Conservation (phyloP, 2,329 filamentous ascomycete genomes). For the Epichloe festucae region DNA sequence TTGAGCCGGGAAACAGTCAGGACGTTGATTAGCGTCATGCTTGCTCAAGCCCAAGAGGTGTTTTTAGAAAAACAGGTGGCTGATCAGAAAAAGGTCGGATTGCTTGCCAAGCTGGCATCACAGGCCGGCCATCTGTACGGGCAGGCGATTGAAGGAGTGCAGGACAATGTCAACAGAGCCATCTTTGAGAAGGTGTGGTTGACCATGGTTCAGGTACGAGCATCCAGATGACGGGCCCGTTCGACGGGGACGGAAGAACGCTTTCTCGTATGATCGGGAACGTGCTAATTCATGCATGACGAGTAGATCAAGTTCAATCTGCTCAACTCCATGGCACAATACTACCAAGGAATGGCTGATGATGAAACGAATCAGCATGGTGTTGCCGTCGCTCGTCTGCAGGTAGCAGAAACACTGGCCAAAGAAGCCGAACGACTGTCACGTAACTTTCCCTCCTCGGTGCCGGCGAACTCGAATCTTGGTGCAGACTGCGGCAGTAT, state of each 20-base stretch:
- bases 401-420: constrained; percentile 64
- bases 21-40: constrained; percentile 79
- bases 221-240: not conserved
- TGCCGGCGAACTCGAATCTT: constrained; percentile 72
- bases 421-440: constrained; percentile 68
- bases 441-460: constrained; percentile 65
- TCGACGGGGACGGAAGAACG: not conserved
- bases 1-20: constrained; percentile 92
- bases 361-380: constrained; percentile 82
- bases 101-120: constrained; percentile 84
- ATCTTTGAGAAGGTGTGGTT: constrained; percentile 95
- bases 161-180: constrained; percentile 81
- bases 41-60: constrained; percentile 93
- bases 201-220: constrained; percentile 59
- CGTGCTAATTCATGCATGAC: not conserved
- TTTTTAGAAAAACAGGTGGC: constrained; percentile 93
- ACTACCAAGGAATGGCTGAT: constrained; percentile 85
- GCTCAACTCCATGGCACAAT: constrained; percentile 77
- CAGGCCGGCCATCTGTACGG: constrained; percentile 81
- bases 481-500: constrained; percentile 62
- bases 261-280: not conserved
- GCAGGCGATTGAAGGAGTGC: constrained; percentile 78
- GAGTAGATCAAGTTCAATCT: constrained; percentile 62
- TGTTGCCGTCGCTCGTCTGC: constrained; percentile 67
- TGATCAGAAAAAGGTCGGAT: constrained; percentile 82